Conservation (phyloP, 2,329 filamentous ascomycete species). For the Diplodia scrobiculata region DNA sequence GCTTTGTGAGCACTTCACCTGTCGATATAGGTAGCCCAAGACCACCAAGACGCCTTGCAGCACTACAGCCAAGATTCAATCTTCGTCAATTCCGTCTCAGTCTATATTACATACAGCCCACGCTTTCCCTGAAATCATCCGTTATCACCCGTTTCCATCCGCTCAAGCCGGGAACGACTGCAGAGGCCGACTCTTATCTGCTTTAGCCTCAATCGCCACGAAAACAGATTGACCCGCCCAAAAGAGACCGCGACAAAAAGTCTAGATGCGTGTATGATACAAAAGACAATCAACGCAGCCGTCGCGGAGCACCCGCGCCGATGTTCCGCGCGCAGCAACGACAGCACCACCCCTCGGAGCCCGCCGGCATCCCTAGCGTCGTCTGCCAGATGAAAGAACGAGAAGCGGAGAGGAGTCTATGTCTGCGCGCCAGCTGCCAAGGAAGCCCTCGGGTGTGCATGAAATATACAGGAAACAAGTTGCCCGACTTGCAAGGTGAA, state of each 20-base stretch:
- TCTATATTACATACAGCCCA: conserved; percentile 16
- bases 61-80: background rate
- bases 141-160: background rate
- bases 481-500: conserved; percentile 22
- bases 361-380: conserved; percentile 12
- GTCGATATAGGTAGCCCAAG: background rate
- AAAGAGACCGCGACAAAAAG: conserved; percentile 2
- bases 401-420: conserved; percentile 13
- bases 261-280: conserved; percentile 24
- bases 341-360: conserved; percentile 17
- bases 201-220: conserved; percentile 21
- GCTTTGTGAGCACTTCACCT: background rate
- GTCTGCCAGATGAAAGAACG: conserved; percentile 9
- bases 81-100: conserved; percentile 15
- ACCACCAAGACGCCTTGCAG: conserved; percentile 7
- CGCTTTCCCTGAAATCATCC: conserved; percentile 17
- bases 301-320: background rate
- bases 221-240: background rate
- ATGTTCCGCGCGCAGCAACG: conserved; percentile 9
- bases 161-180: conserved; percentile 7
- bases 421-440: conserved; percentile 5
- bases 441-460: background rate
- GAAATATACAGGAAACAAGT: conserved; percentile 19
- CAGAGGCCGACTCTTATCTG: background rate
- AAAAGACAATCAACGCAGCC: conserved; percentile 1